Conservation (phyloP, 257 asterid species). For the Solanum paucissectum region DNA sequence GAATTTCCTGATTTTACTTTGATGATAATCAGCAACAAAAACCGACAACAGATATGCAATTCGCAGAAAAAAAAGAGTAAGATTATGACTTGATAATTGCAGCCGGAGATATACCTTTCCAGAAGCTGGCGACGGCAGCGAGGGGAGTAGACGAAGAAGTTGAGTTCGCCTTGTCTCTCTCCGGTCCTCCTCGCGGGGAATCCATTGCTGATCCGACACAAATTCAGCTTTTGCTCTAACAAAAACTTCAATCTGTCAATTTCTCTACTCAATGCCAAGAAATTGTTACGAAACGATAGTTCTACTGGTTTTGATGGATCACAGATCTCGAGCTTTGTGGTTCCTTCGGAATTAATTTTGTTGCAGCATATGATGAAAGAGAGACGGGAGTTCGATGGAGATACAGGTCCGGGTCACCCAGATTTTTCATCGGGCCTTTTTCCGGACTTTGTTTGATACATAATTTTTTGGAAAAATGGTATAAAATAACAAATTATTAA, state of each 20-base stretch:
- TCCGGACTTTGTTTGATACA: neutral
- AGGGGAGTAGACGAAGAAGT: conserved; percentile 52
- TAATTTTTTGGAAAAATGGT: no score
- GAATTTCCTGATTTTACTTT: neutral
- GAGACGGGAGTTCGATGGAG: neutral
- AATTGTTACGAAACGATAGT: neutral
- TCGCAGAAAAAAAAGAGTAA: neutral
- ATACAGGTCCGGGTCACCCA: neutral
- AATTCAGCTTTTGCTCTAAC: neutral
- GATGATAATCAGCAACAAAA: neutral
- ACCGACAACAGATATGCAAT: neutral
- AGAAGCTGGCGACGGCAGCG: conserved; percentile 68
- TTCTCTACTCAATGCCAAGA: neutral
- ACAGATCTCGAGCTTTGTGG: neutral
- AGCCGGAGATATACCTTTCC: conserved; percentile 56
- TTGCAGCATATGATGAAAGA: neutral
- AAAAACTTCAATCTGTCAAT: neutral
- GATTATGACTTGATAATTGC: neutral
- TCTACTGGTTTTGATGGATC: neutral
- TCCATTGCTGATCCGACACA: neutral
- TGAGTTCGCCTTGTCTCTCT: conserved; percentile 61
- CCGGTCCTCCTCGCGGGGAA: conserved; percentile 47
- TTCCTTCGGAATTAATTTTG: neutral
- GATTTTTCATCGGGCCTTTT: neutral
- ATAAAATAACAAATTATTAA: no score